Percentiles rank a stretch among this genome's conserved stretches.
phyloP scores from a whole-genome alignment of 1,139 yeast species.

The Oligophagozyma castellii region DNA sequence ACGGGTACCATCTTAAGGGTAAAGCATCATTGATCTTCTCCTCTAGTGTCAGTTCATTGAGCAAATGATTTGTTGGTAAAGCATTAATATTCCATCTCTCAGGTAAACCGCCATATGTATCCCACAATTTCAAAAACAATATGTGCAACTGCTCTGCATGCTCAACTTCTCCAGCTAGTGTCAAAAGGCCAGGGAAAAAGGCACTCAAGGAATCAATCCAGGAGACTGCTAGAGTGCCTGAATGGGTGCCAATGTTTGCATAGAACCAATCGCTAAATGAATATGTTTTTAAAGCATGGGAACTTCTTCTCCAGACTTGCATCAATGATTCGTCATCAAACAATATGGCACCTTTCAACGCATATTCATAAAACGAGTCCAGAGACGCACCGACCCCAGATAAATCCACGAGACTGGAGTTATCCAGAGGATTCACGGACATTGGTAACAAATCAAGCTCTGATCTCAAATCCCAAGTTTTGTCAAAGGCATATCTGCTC shows the following conservation, averaged over 20 bases:
- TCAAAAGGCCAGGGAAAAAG: conserved; percentile 78
- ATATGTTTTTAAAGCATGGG: conserved; percentile 40
- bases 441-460: conserved; percentile 57
- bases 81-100: conserved; percentile 60
- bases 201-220: conserved; percentile 88
- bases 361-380: conserved; percentile 88
- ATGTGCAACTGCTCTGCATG: conserved; percentile 54
- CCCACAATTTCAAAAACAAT: conserved; percentile 69
- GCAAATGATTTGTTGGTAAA: not conserved
- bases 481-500: conserved; percentile 51
- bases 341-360: conserved; percentile 60
- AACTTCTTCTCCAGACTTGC: conserved; percentile 46
- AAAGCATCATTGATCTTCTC: conserved; percentile 19
- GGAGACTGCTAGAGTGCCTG: conserved; percentile 37
- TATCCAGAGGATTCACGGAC: conserved; percentile 52
- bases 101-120: conserved; percentile 66
- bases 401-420: conserved; percentile 43
- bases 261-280: conserved; percentile 44
- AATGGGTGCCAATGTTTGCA: conserved; percentile 40
- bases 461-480: conserved; percentile 58
- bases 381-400: conserved; percentile 86
- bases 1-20: conserved; percentile 77
- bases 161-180: conserved; percentile 57
- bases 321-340: conserved; percentile 54
- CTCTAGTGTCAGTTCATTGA: conserved; percentile 2